Base-by-base conservation (phyloP, 306 rosid species). In the Acacia crassicarpa region DNA sequence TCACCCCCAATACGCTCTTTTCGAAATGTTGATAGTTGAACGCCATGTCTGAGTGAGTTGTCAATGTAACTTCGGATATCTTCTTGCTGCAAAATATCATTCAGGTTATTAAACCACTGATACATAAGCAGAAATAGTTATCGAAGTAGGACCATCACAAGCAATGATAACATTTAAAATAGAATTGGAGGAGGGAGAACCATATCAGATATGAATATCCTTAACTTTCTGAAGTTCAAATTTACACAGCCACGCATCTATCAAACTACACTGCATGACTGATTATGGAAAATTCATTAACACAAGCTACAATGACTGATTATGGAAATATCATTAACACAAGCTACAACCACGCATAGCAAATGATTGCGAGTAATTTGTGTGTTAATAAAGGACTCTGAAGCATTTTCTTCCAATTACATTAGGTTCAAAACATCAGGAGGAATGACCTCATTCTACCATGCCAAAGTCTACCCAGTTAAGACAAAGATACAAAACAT, bases 1-100 rank as follows among this genome's bases (percentile, higher is more conserved):
- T 96, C 98, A 82, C 99, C 99, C 82, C 99, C 99, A 63, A 92
- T 58, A 38, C 99, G 99, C 85, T 96, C 99, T 90, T 94, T 96
- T 67, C 99, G 97, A 85, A 96, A 96, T 78, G 97, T 85, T 79
- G 95, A 91, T 78, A 94, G 91, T 54, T 86, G 94, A 86, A 80
- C 90, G 77, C 98, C 97, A 49, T 90, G 98, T 83, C 94, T 96
- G 78, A 94, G 81, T 49, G 99, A 96, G 82, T 89, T 89, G 86
- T 96, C 99, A 49, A 96, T 94, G 82, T 90, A 92, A 90, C 80
- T 90, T 80, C 97, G 86, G 80, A 96, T 88, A 83, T 96, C 99
- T 83, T 96, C 99, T 94, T 94, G 99, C 99, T 96, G 96, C 93
- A 92, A 87, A 82, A 84, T 45, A 83, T 81, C 81, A 78, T 67